A percentile compares a stretch with the other conserved stretches of the same genome.
Evolutionary conservation across 352 stramenopile genomes (phyloP).

Genomic region (Pythium oligandrum): DNA sequence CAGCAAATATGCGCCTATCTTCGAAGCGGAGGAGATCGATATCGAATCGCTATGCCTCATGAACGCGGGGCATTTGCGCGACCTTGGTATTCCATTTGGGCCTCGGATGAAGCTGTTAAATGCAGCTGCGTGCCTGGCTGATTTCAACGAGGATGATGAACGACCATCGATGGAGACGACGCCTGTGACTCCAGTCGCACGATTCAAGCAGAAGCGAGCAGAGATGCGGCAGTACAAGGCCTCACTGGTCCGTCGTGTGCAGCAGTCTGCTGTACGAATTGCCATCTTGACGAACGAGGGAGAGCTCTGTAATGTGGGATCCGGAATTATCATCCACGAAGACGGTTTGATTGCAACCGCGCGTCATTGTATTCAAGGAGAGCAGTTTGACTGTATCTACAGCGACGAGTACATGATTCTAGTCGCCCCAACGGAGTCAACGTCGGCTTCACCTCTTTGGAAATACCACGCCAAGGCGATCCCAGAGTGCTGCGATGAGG

Average conservation of each 20-base stretch:
- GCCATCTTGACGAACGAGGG: conserved; percentile 83
- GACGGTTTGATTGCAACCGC: conserved; percentile 73
- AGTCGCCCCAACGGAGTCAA: conserved; percentile 77
- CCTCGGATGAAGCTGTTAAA: conserved; percentile 85
- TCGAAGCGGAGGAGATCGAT: conserved; percentile 87
- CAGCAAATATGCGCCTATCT: conserved; percentile 81
- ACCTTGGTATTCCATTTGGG: conserved; percentile 79
- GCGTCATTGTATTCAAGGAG: conserved; percentile 72
- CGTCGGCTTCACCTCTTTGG: conserved; percentile 71
- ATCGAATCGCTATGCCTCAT: conserved; percentile 85
- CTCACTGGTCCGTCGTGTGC: conserved; percentile 78
- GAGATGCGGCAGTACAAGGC: conserved; percentile 86
- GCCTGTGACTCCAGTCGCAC: conserved; percentile 66
- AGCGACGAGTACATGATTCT: conserved; percentile 87
- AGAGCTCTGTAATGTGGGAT: conserved; percentile 82
- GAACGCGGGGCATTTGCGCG: conserved; percentile 79
- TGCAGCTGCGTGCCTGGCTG: conserved; percentile 69
- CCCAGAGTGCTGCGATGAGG: conserved; percentile 79
- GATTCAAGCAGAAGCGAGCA: conserved; percentile 72
- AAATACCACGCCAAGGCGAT: conserved; percentile 82
- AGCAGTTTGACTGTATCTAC: conserved; percentile 86
- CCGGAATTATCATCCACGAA: conserved; percentile 84
- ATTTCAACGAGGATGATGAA: conserved; percentile 81
- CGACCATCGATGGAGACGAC: conserved; percentile 55
- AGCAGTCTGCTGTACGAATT: conserved; percentile 82